Conservation (phyloP, 805 yeast species). For the Schizosaccharomyces osmophilus region DNA sequence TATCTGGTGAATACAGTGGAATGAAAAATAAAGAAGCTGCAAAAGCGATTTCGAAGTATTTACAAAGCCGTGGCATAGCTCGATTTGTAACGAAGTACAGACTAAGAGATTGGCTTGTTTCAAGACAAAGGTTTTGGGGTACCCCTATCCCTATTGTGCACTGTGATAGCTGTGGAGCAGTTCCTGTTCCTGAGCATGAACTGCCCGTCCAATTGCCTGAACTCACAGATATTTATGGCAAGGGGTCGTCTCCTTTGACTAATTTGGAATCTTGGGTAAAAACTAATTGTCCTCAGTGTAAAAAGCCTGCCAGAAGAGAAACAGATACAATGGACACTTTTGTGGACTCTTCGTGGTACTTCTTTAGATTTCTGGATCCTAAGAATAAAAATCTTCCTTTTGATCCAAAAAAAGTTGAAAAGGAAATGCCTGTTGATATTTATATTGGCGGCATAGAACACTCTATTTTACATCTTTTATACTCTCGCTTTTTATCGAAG, state of each 20-base stretch:
- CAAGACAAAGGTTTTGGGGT: slow-evolving; percentile 94
- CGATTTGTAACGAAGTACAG: slow-evolving; percentile 27
- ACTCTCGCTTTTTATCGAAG: slow-evolving; percentile 66
- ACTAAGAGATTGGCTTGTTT: slow-evolving; percentile 80
- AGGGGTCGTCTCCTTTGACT: slow-evolving; percentile 7
- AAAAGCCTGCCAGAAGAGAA: slow-evolving; percentile 48
- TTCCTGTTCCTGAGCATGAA: slow-evolving; percentile 72
- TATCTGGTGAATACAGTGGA: slow-evolving; percentile 29
- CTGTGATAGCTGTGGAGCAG: slow-evolving; percentile 66
- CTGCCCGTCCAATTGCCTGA: slow-evolving; percentile 66
- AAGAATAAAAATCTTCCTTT: slow-evolving; percentile 35
- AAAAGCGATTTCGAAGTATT: slow-evolving; percentile 18
- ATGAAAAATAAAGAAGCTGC: slow-evolving; percentile 28
- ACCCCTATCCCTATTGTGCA: slow-evolving; percentile 92
- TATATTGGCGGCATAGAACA: slow-evolving; percentile 93
- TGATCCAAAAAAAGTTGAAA: slow-evolving; percentile 22
- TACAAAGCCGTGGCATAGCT: slow-evolving; percentile 24
- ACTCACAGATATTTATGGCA: slow-evolving; percentile 20
- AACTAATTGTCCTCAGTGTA: slow-evolving; percentile 60
- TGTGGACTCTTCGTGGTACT: slow-evolving; percentile 95
- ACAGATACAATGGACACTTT: slow-evolving; percentile 98
- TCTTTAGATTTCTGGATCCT: slow-evolving; percentile 60
- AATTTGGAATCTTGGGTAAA: slow-evolving; percentile 27
- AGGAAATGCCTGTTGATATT: slow-evolving; percentile 58
- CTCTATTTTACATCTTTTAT: slow-evolving; percentile 74